phyloP scores from a whole-genome alignment of 208 protist genomes.

The Pavlovales sp. region DNA sequence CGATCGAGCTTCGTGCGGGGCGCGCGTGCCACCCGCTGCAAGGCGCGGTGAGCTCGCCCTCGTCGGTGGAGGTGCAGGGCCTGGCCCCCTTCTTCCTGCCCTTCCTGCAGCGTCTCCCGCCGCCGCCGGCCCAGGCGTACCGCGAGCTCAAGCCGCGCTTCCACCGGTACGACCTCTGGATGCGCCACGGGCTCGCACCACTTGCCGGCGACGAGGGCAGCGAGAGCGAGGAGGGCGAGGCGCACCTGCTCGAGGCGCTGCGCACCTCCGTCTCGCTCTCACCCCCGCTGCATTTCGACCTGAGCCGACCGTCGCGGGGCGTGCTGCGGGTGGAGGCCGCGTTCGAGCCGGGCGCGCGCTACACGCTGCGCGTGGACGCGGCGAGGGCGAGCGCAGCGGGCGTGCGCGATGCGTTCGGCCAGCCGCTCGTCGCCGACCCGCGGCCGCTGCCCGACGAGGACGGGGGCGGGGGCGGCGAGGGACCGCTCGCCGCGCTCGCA shows the following conservation, averaged over 20 bases:
- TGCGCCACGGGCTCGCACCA: slow-evolving; percentile 3
- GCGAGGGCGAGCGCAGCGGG: not conserved
- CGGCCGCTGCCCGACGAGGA: too few species aligned
- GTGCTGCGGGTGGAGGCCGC: not conserved
- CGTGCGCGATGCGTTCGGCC: slow-evolving; percentile 16
- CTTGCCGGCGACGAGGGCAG: too few species aligned
- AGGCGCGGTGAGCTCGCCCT: not conserved
- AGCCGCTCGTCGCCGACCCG: not conserved
- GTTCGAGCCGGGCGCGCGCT: not conserved
- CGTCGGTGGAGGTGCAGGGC: not conserved
- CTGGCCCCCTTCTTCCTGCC: slow-evolving; percentile 15
- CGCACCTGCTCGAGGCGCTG: not conserved
- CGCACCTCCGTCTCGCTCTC: not conserved
- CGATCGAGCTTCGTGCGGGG: not conserved
- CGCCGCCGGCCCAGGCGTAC: not conserved
- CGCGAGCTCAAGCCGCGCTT: not conserved
- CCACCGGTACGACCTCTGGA: not conserved
- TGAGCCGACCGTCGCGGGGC: not conserved
- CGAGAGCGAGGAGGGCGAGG: too few species aligned
- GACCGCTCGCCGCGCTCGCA: too few species aligned
- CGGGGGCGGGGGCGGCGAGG: too few species aligned
- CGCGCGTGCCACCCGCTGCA: not conserved
- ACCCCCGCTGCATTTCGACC: not conserved
- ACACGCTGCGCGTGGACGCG: not conserved
- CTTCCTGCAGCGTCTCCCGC: not conserved